phyloP scores from a whole-genome alignment of 2,329 filamentous ascomycete species.

The Ophiobolus disseminans region DNA sequence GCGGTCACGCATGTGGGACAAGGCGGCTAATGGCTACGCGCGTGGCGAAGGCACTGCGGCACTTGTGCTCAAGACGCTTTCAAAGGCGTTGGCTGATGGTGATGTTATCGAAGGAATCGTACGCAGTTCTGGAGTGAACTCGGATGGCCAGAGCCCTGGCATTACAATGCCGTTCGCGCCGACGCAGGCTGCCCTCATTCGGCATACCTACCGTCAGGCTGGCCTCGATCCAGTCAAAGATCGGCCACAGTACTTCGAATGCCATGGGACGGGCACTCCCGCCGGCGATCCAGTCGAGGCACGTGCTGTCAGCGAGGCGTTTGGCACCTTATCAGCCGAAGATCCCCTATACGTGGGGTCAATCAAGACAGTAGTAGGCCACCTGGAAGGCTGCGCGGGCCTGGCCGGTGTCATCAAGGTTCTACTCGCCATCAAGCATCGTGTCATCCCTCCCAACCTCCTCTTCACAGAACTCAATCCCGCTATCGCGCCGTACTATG shows the following conservation, averaged over 20 bases:
- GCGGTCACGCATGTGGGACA: conserved; percentile 40
- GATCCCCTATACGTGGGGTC: conserved; percentile 1
- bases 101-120: conserved; percentile 55
- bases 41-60: conserved; percentile 61
- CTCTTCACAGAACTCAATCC: conserved; percentile 41
- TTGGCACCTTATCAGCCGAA: no score
- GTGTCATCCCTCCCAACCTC: conserved; percentile 43
- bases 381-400: conserved; percentile 49
- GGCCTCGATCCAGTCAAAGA: conserved; percentile 40
- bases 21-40: conserved; percentile 57
- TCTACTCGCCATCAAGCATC: conserved; percentile 32
- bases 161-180: conserved; percentile 54
- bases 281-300: conserved; percentile 42
- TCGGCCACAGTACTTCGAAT: conserved; percentile 45
- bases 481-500: conserved; percentile 33
- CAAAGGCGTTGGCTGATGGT: conserved; percentile 55
- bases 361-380: conserved; percentile 50
- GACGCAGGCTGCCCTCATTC: conserved; percentile 47
- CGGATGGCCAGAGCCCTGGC: conserved; percentile 50
- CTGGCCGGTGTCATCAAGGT: conserved; percentile 49
- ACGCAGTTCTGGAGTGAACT: conserved; percentile 44
- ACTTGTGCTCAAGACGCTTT: conserved; percentile 60
- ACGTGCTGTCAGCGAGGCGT: conserved; percentile 23
- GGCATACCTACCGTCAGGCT: conserved; percentile 45
- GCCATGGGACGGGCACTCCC: conserved; percentile 52